phyloP scores from a whole-genome alignment of 257 asterid species.

The Salvia rosmarinus region DNA sequence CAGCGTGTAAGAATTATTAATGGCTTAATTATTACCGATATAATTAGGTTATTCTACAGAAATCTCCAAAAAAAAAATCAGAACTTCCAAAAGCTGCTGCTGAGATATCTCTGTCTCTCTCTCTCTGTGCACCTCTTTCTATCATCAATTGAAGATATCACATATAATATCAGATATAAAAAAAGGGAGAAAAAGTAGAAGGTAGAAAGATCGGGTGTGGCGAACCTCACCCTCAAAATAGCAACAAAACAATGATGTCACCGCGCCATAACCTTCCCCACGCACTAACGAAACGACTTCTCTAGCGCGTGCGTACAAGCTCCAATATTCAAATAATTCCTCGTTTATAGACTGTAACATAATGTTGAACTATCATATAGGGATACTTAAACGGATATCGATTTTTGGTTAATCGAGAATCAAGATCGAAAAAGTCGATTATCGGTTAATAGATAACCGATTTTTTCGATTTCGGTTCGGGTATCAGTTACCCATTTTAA shows the following conservation, averaged over 20 bases:
- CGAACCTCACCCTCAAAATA: constrained; percentile 1
- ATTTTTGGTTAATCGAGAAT: too few species aligned
- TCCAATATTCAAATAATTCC: neutral
- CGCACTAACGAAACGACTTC: neutral
- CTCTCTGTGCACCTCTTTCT: neutral
- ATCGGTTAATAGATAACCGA: too few species aligned
- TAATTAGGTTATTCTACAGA: neutral
- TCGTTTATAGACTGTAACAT: too few species aligned
- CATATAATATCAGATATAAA: too few species aligned
- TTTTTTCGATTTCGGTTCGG: too few species aligned
- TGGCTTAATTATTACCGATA: neutral
- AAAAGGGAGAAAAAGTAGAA: neutral
- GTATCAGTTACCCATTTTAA: too few species aligned
- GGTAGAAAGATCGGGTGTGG: neutral
- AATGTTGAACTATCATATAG: too few species aligned
- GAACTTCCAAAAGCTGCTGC: neutral
- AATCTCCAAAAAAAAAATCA: neutral
- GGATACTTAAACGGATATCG: too few species aligned
- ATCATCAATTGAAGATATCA: neutral
- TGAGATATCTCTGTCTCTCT: neutral
- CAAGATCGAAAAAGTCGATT: too few species aligned
- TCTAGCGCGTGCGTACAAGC: constrained; percentile 1
- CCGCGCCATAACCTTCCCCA: too few species aligned
- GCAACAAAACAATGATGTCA: constrained; percentile 21
- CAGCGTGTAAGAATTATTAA: neutral